phyloP scores from a whole-genome alignment of 2,329 filamentous ascomycete genomes.

The Microsporum canis region DNA sequence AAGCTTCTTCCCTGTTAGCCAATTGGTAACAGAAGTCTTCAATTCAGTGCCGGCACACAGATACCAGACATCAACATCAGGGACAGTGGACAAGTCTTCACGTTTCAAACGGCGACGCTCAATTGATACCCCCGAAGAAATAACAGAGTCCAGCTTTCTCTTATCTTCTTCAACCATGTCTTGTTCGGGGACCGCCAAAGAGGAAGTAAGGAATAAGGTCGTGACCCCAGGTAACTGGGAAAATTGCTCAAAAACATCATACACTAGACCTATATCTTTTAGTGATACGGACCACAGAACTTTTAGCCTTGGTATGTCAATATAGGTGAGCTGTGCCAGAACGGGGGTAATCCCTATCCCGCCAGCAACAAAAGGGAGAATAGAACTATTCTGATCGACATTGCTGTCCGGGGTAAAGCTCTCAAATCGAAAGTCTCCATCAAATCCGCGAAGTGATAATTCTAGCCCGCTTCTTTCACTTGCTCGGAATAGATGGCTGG shows the following conservation, averaged over 20 bases:
- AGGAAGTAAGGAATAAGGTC: conserved; percentile 53
- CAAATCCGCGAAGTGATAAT: conserved; percentile 60
- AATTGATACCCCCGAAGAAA: conserved; percentile 24
- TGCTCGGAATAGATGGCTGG: conserved; percentile 51
- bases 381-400: conserved; percentile 15
- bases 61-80: conserved; percentile 43
- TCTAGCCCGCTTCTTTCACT: conserved; percentile 46
- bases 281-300: conserved; percentile 58
- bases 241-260: conserved; percentile 46
- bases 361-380: conserved; percentile 56
- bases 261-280: conserved; percentile 52
- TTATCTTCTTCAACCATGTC: conserved; percentile 24
- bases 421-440: conserved; percentile 48
- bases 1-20: conserved; percentile 46
- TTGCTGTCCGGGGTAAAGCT: not conserved
- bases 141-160: conserved; percentile 33
- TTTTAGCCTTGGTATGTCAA: conserved; percentile 39
- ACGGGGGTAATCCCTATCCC: conserved; percentile 78
- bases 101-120: conserved; percentile 38
- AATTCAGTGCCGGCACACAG: conserved; percentile 46
- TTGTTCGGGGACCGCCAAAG: conserved; percentile 19
- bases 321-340: conserved; percentile 52
- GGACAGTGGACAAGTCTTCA: conserved; percentile 33
- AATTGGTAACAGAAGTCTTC: conserved; percentile 40
- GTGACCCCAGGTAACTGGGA: conserved; percentile 43